phyloP scores from a whole-genome alignment of 169 alveolate species.

The Plasmodium coatneyi region DNA sequence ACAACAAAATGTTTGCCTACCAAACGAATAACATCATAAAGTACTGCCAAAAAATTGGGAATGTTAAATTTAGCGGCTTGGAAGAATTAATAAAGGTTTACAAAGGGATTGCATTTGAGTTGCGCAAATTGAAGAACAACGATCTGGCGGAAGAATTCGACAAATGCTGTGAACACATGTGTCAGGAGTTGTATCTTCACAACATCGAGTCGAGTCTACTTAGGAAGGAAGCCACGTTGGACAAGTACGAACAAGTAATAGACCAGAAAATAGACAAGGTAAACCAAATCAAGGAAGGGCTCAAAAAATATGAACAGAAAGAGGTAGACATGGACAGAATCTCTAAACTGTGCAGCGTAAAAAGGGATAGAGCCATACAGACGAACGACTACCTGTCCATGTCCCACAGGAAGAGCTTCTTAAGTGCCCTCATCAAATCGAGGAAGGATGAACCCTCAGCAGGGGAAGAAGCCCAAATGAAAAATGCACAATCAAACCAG shows the following conservation, averaged over 20 bases:
- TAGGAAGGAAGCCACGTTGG: constrained; percentile 35
- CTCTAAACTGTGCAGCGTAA: constrained; percentile 16
- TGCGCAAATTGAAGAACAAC: constrained; percentile 33
- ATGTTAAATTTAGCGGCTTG: constrained; percentile 32
- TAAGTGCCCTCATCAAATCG: constrained; percentile 32
- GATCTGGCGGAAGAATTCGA: constrained; percentile 69
- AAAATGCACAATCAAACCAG: neutral
- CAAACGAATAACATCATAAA: constrained; percentile 66
- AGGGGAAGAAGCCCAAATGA: too few species aligned
- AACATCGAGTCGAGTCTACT: constrained; percentile 48
- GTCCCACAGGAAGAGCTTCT: constrained; percentile 21
- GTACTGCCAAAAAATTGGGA: constrained; percentile 49
- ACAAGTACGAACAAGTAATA: constrained; percentile 52
- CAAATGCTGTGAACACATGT: constrained; percentile 75
- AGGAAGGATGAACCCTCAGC: neutral
- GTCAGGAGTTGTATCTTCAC: constrained; percentile 64
- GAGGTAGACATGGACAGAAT: constrained; percentile 25
- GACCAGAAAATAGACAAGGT: constrained; percentile 51
- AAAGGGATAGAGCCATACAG: constrained; percentile 28
- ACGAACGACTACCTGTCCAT: constrained; percentile 63
- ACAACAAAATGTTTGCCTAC: constrained; percentile 72
- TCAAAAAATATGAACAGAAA: constrained; percentile 43
- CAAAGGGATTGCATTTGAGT: constrained; percentile 52
- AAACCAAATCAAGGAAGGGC: constrained; percentile 8
- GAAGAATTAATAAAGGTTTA: constrained; percentile 72